Conservation (phyloP, 345 rosid species). For the Erucastrum elatum region DNA sequence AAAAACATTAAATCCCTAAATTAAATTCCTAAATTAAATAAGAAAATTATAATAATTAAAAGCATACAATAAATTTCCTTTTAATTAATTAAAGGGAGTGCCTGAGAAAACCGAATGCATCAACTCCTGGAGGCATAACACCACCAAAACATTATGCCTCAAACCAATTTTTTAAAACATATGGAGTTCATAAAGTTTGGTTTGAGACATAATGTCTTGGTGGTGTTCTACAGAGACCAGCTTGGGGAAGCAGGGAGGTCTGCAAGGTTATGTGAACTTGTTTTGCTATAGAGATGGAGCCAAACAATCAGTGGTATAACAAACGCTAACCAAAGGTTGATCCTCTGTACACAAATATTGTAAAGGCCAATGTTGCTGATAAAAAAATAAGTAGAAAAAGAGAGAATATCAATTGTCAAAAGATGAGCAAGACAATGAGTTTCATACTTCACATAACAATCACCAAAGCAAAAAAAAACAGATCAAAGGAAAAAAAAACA, state of each 20-base stretch:
- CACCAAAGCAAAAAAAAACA: slow-evolving; percentile 11
- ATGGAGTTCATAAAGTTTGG: neutral
- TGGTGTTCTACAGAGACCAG: slow-evolving; percentile 48
- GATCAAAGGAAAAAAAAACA: slow-evolving; percentile 2
- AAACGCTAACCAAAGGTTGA: slow-evolving; percentile 21
- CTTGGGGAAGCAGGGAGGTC: neutral
- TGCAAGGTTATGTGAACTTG: too few species aligned
- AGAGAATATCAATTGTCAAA: slow-evolving; percentile 15
- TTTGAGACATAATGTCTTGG: slow-evolving; percentile 26
- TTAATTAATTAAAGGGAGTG: too few species aligned
- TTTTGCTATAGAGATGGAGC: too few species aligned
- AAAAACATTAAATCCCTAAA: too few species aligned
- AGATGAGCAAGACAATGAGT: slow-evolving; percentile 22
- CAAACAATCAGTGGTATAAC: neutral
- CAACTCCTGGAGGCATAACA: too few species aligned
- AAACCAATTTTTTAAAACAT: too few species aligned
- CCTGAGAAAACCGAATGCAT: too few species aligned
- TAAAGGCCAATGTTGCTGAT: neutral
- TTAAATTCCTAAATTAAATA: too few species aligned
- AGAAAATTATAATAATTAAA: too few species aligned
- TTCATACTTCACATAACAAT: slow-evolving; percentile 28
- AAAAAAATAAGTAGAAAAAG: neutral
- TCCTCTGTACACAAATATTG: slow-evolving; percentile 21
- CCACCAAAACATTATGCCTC: too few species aligned
- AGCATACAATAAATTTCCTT: too few species aligned